A percentile compares a stretch with the other conserved stretches of the same genome.
These are phyloP conservation scores for Leptographium flavum DNA, from an alignment of 2,329 filamentous ascomycete species.

Conservation along the genomic window DNA sequence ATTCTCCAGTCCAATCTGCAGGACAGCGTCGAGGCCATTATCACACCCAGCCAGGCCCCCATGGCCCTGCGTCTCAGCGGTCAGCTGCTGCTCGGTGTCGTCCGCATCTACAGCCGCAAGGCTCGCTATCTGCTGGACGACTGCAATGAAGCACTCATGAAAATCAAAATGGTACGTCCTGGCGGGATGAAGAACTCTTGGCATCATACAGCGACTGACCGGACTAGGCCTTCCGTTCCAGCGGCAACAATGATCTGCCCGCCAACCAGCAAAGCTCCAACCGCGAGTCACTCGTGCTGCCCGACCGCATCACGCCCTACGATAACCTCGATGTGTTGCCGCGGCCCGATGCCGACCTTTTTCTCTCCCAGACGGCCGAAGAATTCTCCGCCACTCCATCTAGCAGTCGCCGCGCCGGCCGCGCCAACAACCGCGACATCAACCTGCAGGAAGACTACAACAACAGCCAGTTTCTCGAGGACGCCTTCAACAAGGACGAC, in stretches of 20 bases:
- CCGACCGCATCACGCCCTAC: constrained; percentile 84
- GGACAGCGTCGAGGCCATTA: constrained; percentile 89
- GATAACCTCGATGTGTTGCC: constrained; percentile 67
- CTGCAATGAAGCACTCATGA: constrained; percentile 92
- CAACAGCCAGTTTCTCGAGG: constrained; percentile 69
- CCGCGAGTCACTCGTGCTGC: constrained; percentile 74
- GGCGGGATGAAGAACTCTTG: background rate
- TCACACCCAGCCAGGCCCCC: constrained; percentile 80
- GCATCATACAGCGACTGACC: background rate
- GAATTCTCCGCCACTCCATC: constrained; percentile 40
- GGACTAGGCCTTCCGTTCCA: constrained; percentile 74
- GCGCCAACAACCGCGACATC: constrained; percentile 48
- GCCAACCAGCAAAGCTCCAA: constrained; percentile 66
- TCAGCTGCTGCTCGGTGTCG: constrained; percentile 86
- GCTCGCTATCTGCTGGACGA: constrained; percentile 92
- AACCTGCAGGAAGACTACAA: constrained; percentile 55
- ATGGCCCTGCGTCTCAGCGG: constrained; percentile 90
- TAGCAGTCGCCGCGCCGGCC: constrained; percentile 34
- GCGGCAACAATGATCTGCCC: constrained; percentile 91
- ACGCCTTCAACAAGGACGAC: constrained; percentile 44
- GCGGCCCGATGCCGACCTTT: constrained; percentile 74
- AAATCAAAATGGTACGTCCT: constrained; percentile 80
- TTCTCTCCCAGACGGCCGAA: constrained; percentile 57
- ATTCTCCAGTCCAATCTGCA: constrained; percentile 90
- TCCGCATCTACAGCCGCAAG: constrained; percentile 94